Conservation (phyloP, 768 basidiomycete species). For the Lactifluus subvellereus region DNA sequence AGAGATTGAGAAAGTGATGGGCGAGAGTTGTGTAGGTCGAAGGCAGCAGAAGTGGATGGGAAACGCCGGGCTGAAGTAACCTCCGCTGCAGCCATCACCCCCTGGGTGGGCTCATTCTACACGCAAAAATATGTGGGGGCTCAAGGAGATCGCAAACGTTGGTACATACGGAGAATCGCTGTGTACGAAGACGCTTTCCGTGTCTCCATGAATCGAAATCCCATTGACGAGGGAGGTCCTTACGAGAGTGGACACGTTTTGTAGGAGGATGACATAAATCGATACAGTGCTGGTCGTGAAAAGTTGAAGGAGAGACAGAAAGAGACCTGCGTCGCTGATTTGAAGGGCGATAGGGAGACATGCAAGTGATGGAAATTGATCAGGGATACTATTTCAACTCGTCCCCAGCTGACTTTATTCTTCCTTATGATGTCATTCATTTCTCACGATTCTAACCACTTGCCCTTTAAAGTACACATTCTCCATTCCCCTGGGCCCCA, state of each 20-base stretch:
- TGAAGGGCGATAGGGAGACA: constrained; percentile 22
- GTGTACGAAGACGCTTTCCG: constrained; percentile 49
- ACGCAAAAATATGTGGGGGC: neutral
- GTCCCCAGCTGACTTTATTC: too few species aligned
- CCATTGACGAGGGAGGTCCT: constrained; percentile 41
- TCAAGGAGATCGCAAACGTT: neutral
- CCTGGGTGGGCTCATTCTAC: constrained; percentile 9
- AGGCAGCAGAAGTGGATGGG: constrained; percentile 32
- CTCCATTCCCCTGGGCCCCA: neutral
- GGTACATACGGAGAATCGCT: constrained; percentile 39
- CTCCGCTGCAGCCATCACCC: neutral
- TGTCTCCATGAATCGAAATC: constrained; percentile 49
- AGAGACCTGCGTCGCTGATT: constrained; percentile 48
- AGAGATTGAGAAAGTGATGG: constrained; percentile 7
- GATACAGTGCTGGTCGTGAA: constrained; percentile 32
- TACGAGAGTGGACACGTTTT: constrained; percentile 42
- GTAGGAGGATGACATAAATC: constrained; percentile 40
- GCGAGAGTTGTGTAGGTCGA: constrained; percentile 27
- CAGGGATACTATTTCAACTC: neutral
- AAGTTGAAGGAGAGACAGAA: constrained; percentile 39
- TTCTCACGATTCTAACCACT: constrained; percentile 16
- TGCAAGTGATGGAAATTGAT: constrained; percentile 10
- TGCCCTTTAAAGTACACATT: constrained; percentile 13
- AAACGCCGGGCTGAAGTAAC: constrained; percentile 13
- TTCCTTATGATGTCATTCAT: constrained; percentile 8